Evolutionary conservation across 1,284 basidiomycete genomes (phyloP).

Genomic region (Boletus nobilissimus): DNA sequence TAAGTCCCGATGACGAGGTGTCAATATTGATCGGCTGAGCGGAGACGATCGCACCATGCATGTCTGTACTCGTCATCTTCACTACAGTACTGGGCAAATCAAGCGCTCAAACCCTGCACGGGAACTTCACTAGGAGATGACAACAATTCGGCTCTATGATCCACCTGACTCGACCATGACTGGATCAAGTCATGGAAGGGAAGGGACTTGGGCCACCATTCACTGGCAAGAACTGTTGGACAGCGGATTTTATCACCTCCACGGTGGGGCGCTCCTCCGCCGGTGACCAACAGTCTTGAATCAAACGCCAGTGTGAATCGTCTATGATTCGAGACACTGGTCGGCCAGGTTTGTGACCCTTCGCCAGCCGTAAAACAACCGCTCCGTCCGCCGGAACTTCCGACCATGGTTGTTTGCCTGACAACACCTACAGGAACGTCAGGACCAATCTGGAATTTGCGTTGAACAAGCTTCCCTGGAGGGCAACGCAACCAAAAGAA

Average conservation of each 20-base stretch:
- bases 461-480: not conserved
- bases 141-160: too few relatives aligned
- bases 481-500: not conserved
- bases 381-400: not conserved
- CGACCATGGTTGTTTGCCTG: constrained; percentile 16
- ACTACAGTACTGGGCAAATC: too few relatives aligned
- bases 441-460: not conserved
- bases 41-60: too few relatives aligned
- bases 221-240: constrained; percentile 4
- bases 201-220: not conserved
- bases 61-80: too few relatives aligned
- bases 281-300: constrained; percentile 27
- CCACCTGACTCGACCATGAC: too few relatives aligned
- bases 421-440: constrained; percentile 4
- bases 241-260: not conserved
- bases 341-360: constrained; percentile 5
- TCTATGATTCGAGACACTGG: constrained; percentile 5
- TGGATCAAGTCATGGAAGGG: too few relatives aligned
- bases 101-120: too few relatives aligned
- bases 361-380: not conserved
- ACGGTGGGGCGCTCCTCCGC: constrained; percentile 9
- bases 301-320: constrained; percentile 22
- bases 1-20: too few relatives aligned
- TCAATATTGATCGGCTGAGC: rapidly evolving
- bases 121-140: too few relatives aligned